Percentiles rank a stretch among this genome's conserved stretches.
Conservation (phyloP, 1,139 yeast species). For the Pichia sp. region DNA sequence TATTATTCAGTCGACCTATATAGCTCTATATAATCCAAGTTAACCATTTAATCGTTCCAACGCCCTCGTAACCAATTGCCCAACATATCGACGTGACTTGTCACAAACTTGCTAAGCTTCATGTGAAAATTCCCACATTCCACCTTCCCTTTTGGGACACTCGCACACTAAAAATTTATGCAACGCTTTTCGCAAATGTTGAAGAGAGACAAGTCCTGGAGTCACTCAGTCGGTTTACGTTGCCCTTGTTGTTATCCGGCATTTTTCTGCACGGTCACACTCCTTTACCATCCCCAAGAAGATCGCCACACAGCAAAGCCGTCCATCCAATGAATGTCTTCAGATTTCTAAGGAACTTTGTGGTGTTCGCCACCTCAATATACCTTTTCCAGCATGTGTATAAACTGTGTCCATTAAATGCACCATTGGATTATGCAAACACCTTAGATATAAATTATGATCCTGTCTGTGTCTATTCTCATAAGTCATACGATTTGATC, state of each 20-base stretch:
- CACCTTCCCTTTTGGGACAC: not conserved
- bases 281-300: too few relatives aligned
- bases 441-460: conserved; percentile 5
- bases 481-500: conserved; percentile 15
- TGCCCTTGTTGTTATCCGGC: too few relatives aligned
- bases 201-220: too few relatives aligned
- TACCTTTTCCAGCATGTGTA: conserved; percentile 12
- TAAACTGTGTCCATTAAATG: conserved; percentile 10
- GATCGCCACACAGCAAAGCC: not conserved
- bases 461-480: conserved; percentile 24
- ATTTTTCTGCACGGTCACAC: too few relatives aligned
- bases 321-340: conserved; percentile 10
- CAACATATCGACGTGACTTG: not conserved
- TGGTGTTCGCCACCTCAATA: conserved; percentile 4
- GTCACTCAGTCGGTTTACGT: too few relatives aligned
- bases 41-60: too few relatives aligned
- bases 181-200: too few relatives aligned
- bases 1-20: too few relatives aligned
- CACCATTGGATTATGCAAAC: conserved; percentile 1
- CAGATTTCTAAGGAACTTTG: conserved; percentile 8
- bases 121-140: not conserved
- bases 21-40: too few relatives aligned
- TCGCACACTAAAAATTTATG: not conserved
- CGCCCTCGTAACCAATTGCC: too few relatives aligned
- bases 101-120: not conserved